phyloP scores from a whole-genome alignment of 139 green algal genomes.

The Coccomyxa sp. region DNA sequence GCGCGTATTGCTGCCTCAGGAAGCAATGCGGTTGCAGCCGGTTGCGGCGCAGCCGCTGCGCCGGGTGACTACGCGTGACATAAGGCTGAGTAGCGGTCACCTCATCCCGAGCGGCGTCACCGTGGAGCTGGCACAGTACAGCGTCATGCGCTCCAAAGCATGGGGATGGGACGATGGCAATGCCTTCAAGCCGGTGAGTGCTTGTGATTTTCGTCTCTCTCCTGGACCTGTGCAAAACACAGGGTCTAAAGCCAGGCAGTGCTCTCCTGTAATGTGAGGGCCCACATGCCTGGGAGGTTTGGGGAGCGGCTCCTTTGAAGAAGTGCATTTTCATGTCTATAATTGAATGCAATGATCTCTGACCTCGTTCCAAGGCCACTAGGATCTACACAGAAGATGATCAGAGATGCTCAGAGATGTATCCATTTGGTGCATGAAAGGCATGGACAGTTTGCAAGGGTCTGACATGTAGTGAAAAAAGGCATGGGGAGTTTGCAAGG shows the following conservation, averaged over 20 bases:
- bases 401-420: too few relatives aligned
- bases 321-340: too few relatives aligned
- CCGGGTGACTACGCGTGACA: neutral
- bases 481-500: neutral
- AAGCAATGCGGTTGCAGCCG: conserved; percentile 1
- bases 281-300: too few relatives aligned
- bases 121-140: neutral
- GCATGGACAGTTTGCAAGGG: neutral
- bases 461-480: neutral
- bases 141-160: neutral
- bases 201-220: neutral
- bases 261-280: too few relatives aligned
- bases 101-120: neutral
- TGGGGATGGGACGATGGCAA: neutral
- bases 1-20: neutral
- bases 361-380: neutral
- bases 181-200: conserved; percentile 3
- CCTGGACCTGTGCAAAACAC: neutral
- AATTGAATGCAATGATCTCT: too few relatives aligned
- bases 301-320: too few relatives aligned
- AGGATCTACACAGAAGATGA: neutral
- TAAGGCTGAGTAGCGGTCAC: neutral
- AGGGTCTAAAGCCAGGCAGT: neutral
- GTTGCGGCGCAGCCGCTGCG: neutral
- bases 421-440: neutral